These are phyloP conservation scores for Zelonia costaricensis DNA, from an alignment of 208 protist genomes.

Conservation along the genomic window DNA sequence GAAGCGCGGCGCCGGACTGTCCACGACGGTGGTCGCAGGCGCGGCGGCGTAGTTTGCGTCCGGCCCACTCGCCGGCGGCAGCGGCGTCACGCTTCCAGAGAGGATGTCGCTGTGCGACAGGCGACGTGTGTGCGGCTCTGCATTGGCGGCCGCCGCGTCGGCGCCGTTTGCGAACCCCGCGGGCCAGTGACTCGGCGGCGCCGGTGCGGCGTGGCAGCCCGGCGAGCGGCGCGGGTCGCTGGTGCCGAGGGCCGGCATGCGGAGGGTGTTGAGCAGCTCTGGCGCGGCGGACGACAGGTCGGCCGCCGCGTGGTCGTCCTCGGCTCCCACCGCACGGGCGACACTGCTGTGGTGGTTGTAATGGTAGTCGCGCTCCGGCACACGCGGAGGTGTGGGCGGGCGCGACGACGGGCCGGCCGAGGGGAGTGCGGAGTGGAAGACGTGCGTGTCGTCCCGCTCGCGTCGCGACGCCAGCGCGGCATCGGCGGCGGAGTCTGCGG, in stretches of 20 bases:
- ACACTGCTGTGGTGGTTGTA: too few relatives aligned
- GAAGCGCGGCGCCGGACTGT: constrained; percentile 1
- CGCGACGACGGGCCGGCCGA: neutral
- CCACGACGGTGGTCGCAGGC: neutral
- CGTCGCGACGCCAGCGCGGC: neutral
- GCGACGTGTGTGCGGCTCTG: neutral
- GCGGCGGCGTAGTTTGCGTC: neutral
- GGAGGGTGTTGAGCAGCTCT: neutral
- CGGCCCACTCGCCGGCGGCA: neutral
- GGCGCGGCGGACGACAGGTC: neutral
- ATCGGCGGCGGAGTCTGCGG: neutral
- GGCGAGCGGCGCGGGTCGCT: neutral
- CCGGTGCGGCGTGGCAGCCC: neutral
- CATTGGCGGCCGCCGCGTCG: neutral
- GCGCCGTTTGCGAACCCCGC: neutral
- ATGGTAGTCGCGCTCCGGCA: too few relatives aligned
- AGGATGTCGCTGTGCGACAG: constrained; percentile 8
- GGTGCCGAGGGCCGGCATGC: neutral
- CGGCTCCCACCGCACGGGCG: neutral
- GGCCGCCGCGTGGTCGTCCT: neutral
- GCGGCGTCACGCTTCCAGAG: neutral
- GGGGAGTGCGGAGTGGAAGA: neutral
- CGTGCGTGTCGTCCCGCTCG: neutral
- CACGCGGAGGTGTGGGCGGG: neutral
- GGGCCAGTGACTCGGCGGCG: neutral